Percentiles rank a stretch among this genome's conserved stretches.
Evolutionary conservation across 1,284 basidiomycete genomes (phyloP).

Genomic region (Exobasidium rhododendri): DNA sequence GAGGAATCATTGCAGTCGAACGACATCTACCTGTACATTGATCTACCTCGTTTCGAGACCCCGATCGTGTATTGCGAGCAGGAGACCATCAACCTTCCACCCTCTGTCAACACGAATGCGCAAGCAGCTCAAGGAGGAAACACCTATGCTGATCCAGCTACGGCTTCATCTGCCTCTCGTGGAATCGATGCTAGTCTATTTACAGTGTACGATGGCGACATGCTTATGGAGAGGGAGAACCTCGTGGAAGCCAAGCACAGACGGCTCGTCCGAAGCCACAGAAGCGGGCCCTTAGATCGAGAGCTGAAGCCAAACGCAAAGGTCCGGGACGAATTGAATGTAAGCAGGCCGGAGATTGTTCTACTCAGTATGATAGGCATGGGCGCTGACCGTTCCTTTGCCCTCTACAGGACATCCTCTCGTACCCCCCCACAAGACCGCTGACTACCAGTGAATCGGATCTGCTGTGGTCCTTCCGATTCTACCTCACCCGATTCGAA

Average conservation of each 20-base stretch:
- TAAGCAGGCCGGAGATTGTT: too few relatives aligned
- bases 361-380: not conserved
- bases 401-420: conserved; percentile 76
- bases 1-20: conserved; percentile 30
- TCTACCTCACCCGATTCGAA: conserved; percentile 86
- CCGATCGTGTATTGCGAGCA: conserved; percentile 85
- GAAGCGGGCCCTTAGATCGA: conserved; percentile 87
- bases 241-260: conserved; percentile 97
- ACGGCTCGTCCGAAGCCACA: conserved; percentile 85
- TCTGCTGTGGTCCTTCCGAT: conserved; percentile 96
- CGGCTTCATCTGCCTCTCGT: conserved; percentile 26
- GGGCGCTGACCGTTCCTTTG: not conserved
- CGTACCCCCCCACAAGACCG: conserved; percentile 81
- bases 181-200: conserved; percentile 64
- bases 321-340: conserved; percentile 85
- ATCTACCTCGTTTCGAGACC: conserved; percentile 94
- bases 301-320: conserved; percentile 93
- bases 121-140: not conserved
- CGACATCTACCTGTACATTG: conserved; percentile 76
- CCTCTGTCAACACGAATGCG: conserved; percentile 1
- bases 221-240: conserved; percentile 70
- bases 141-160: not conserved
- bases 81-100: conserved; percentile 18
- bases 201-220: conserved; percentile 88
- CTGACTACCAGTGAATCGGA: conserved; percentile 91